A percentile compares a stretch with the other conserved stretches of the same genome.
phyloP scores from a whole-genome alignment of 306 rosid genomes.

The Dryas octopetala region DNA sequence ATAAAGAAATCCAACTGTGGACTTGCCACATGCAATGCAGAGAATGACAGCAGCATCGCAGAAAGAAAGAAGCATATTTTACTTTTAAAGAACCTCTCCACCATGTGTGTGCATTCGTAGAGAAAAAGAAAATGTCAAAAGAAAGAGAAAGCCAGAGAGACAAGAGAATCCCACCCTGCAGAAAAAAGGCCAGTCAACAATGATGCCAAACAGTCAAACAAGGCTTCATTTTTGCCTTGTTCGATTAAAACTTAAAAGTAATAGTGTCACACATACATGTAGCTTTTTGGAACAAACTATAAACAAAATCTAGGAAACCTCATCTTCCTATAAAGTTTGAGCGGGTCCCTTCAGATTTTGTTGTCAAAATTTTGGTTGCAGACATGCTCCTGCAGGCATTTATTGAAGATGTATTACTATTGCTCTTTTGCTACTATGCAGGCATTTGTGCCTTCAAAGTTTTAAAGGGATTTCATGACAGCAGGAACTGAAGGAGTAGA shows the following conservation, averaged over 20 bases:
- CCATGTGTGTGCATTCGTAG: not conserved
- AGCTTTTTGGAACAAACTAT: not conserved
- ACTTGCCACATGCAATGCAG: slow-evolving; percentile 9
- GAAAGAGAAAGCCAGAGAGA: not conserved
- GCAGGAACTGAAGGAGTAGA: not conserved
- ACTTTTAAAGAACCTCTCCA: not conserved
- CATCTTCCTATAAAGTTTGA: too few relatives aligned
- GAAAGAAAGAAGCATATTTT: slow-evolving; percentile 5
- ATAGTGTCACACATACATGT: too few relatives aligned
- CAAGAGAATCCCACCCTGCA: not conserved
- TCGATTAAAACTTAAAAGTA: not conserved
- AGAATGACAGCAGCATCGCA: not conserved
- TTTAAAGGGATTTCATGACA: not conserved
- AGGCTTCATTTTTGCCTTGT: not conserved
- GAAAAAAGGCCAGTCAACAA: not conserved
- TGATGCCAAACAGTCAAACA: not conserved
- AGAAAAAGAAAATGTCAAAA: slow-evolving; percentile 4
- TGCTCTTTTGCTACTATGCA: not conserved
- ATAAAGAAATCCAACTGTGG: not conserved
- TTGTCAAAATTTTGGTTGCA: not conserved
- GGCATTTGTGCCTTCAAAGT: not conserved
- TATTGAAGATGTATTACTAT: not conserved
- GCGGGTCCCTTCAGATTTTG: not conserved
- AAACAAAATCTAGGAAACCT: not conserved
- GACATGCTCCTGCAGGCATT: not conserved